Base-by-base conservation (phyloP, 2,329 filamentous ascomycete species). In the Fusarium compactum region DNA sequence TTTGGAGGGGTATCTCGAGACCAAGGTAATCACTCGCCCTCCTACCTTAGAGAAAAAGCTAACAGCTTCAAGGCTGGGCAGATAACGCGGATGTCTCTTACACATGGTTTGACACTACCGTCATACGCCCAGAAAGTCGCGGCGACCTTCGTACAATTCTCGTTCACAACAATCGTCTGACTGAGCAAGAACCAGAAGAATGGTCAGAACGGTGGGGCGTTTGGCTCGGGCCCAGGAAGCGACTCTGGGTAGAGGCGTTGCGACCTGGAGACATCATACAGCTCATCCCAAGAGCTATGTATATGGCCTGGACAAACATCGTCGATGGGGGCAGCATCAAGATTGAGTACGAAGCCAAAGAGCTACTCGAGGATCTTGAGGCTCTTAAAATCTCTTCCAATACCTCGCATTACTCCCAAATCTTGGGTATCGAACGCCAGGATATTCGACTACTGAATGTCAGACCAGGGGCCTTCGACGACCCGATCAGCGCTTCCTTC, bases 51-150 rank as follows among this genome's bases (percentile, higher is more conserved):
- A 10, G 7, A 2, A 2, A 34, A 10, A 1, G 14, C 12, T 41
- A 0, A 16, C 15, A 1, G 1, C 3, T 11, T 2, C 1, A 4
- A 72, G 70, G 70, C 2, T 72, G 69, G 70, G 66, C 70, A 5
- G 67, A 70, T 6, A 52, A 25, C 15, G 45, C 62, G 9, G 60
- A 64, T 5, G 44, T 64, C 0, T 72, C 70, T 0, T 72, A 30
- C 16, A 72, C 70, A 1, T 72, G 70, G 70, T 72, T 71, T 6
- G 69, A 72, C 6, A 67, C 69, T 0, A 58, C 58, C 7, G 70
- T 67, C 7, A 61, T 64, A 1, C 65, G 70, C 0, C 62, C 69
- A 0, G 66, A 72, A 25, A 66, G 70, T 7, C 65, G 70, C 2
- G 59, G 65, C 20, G 62, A 70, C 18, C 27, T 72, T 0, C 70